These are phyloP conservation scores for Neonectria ditissima DNA, from an alignment of 2,329 filamentous ascomycete species.

Conservation along the genomic window DNA sequence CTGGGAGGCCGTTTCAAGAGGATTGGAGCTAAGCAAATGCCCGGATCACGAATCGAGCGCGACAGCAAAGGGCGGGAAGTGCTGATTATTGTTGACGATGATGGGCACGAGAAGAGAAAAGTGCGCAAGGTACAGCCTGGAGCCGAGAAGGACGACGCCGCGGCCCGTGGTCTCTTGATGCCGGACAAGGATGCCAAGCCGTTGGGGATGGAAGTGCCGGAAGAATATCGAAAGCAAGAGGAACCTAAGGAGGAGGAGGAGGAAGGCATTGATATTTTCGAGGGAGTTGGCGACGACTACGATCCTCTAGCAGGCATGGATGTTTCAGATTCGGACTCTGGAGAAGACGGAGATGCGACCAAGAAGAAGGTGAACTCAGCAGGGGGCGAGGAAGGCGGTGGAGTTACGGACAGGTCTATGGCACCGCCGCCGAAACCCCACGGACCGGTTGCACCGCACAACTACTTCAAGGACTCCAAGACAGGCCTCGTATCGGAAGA, in stretches of 20 bases:
- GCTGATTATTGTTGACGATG: slow-evolving; percentile 73
- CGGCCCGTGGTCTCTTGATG: slow-evolving; percentile 60
- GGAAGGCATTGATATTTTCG: slow-evolving; percentile 74
- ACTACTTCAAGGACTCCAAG: slow-evolving; percentile 73
- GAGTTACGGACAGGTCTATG: slow-evolving; percentile 52
- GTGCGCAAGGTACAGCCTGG: slow-evolving; percentile 64
- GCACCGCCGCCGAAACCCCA: slow-evolving; percentile 59
- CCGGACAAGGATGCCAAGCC: slow-evolving; percentile 68
- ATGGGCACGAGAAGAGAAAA: slow-evolving; percentile 75
- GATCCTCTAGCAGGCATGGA: slow-evolving; percentile 72
- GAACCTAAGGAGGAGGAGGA: slow-evolving; percentile 63
- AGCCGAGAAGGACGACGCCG: slow-evolving; percentile 51
- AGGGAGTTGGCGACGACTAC: slow-evolving; percentile 74
- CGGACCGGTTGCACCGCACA: slow-evolving; percentile 57
- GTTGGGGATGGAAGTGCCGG: slow-evolving; percentile 74
- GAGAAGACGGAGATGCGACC: slow-evolving; percentile 55
- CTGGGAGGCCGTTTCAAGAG: slow-evolving; percentile 74
- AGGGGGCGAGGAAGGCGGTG: slow-evolving; percentile 38
- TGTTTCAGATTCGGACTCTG: slow-evolving; percentile 59
- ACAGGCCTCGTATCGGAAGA: slow-evolving; percentile 66
- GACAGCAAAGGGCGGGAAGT: slow-evolving; percentile 73
- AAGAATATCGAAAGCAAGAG: slow-evolving; percentile 64
- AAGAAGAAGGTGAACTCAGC: slow-evolving; percentile 39
- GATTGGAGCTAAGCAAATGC: slow-evolving; percentile 67
- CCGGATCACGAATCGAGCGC: slow-evolving; percentile 69